These are phyloP conservation scores for Kondoa subrosea DNA, from an alignment of 768 basidiomycete species.

Conservation along the genomic window DNA sequence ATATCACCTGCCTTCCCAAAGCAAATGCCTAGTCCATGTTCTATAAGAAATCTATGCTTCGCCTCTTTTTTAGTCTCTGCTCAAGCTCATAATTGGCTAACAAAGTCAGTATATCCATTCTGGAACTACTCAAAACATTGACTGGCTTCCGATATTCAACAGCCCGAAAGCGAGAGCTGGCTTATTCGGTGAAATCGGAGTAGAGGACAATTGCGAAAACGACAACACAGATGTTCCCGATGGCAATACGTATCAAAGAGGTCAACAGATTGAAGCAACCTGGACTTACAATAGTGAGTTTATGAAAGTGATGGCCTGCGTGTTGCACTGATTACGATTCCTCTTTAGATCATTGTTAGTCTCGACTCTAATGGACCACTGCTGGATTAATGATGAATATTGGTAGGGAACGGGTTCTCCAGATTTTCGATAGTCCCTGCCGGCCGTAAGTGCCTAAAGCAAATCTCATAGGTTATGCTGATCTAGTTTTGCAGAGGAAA, in stretches of 20 bases:
- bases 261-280: background rate
- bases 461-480: background rate
- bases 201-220: background rate
- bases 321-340: background rate
- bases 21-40: too few species aligned
- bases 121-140: background rate
- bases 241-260: background rate
- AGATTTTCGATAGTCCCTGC: background rate
- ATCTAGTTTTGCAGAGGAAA: background rate
- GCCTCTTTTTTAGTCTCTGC: too few species aligned
- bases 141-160: background rate
- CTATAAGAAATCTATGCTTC: too few species aligned
- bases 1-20: too few species aligned
- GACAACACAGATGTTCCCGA: background rate
- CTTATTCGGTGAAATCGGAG: background rate
- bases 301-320: background rate
- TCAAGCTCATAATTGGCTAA: background rate
- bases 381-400: background rate
- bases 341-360: background rate
- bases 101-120: background rate
- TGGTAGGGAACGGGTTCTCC: background rate
- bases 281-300: background rate
- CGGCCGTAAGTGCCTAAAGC: background rate
- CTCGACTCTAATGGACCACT: background rate
- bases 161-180: background rate